Base-by-base conservation (phyloP, 2,329 filamentous ascomycete genomes). In the Aspergillus flavus region DNA sequence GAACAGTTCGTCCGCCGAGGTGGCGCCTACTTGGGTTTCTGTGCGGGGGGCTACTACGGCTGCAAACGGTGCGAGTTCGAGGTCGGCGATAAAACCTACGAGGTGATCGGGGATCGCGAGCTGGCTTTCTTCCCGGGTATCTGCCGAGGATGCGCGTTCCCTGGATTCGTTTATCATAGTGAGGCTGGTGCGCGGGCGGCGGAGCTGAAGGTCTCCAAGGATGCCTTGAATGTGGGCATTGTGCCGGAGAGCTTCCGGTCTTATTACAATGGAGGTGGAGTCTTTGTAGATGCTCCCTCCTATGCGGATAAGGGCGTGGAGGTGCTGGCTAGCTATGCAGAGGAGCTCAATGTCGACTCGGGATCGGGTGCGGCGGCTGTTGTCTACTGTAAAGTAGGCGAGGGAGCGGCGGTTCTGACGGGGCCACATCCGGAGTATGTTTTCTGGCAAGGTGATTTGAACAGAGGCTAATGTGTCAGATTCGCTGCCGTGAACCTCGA, bases 201-300 rank as follows among this genome's bases (percentile, higher is more conserved):
- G 0, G 83, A 85, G 62, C 70, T 98, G 53, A 85, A 83, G 58
- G 87, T 95, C 14, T 81, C 86, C 14, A 87, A 87, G 66, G 83
- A 82, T 2, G 81, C 83, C 0, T 87, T 96, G 64, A 76, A 79
- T 0, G 76, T 75, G 48, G 84, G 82, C 0, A 78, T 80, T 4
- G 75, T 90, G 1, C 86, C 89, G 0, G 84, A 87, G 1, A 81
- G 83, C 1, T 92, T 96, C 64, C 82, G 84, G 59, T 89, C 88
- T 16, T 99, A 99, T 75, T 97, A 94, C 77, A 99, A 99, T 70
- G 95, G 95, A 0, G 95, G 95, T 0, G 94, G 95, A 4, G 88
- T 96, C 1, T 99, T 98, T 80, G 92, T 97, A 1, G 90, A 95
- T 78, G 90, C 91, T 1, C 83, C 85, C 3, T 86, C 84, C 52